Evolutionary conservation across 2,329 filamentous ascomycete genomes (phyloP).

Genomic region (Cercospora nicotianae): DNA sequence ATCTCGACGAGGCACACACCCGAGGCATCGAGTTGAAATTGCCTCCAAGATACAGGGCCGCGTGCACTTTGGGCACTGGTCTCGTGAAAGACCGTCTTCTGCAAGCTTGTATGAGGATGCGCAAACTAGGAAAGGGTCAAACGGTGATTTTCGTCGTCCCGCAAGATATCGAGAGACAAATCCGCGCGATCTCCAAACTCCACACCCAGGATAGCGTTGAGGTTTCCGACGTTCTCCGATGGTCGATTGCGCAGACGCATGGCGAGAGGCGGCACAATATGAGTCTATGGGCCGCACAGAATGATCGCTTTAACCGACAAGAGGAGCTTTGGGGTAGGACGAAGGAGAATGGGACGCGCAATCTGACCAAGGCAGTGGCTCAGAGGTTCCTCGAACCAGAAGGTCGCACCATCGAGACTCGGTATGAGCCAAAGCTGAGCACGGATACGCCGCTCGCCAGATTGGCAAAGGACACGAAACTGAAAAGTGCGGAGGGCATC

Average conservation of each 20-base stretch:
- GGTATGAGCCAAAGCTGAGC: conserved; percentile 10
- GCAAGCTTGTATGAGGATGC: conserved; percentile 72
- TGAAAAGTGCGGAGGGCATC: conserved; percentile 17
- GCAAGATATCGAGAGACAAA: conserved; percentile 58
- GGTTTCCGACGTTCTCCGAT: conserved; percentile 58
- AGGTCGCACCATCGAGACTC: conserved; percentile 63
- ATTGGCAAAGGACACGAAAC: conserved; percentile 48
- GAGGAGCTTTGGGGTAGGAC: conserved; percentile 36
- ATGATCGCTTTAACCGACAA: conserved; percentile 48
- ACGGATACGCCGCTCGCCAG: conserved; percentile 39
- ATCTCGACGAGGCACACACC: conserved; percentile 70
- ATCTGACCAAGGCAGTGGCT: conserved; percentile 5
- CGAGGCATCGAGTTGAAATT: conserved; percentile 68
- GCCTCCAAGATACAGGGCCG: conserved; percentile 59
- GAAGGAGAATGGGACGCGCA: conserved; percentile 56
- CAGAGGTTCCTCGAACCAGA: conserved; percentile 63
- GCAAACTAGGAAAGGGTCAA: conserved; percentile 66
- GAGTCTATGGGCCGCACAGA: conserved; percentile 63
- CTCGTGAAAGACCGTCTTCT: conserved; percentile 68
- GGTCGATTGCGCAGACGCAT: conserved; percentile 61
- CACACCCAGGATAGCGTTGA: conserved; percentile 40
- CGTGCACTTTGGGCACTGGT: conserved; percentile 64
- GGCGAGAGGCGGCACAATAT: conserved; percentile 51
- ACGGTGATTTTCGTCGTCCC: conserved; percentile 62
- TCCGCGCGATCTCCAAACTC: conserved; percentile 37